Percentiles rank a stretch among this genome's conserved stretches.
These are phyloP conservation scores for Rosa lucieae DNA, from an alignment of 306 rosid genomes.

Conservation along the genomic window DNA sequence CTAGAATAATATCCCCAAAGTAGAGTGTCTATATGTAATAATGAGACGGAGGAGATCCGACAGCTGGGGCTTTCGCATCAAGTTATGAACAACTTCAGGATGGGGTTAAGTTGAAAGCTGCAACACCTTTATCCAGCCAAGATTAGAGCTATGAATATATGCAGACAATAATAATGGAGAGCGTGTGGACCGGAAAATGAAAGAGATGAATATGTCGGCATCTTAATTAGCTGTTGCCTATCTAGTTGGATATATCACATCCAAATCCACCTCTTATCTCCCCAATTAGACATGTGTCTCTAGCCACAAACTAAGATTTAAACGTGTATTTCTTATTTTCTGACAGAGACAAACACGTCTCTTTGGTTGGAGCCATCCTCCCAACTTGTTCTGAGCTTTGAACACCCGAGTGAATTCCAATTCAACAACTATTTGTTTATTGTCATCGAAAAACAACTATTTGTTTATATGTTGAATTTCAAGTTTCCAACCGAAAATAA, in stretches of 20 bases:
- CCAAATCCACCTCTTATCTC: neutral
- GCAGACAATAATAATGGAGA: neutral
- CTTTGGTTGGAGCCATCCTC: neutral
- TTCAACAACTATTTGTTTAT: too few relatives aligned
- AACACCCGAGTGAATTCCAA: neutral
- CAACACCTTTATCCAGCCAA: neutral
- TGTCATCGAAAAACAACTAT: too few relatives aligned
- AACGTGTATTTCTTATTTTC: neutral
- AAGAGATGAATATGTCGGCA: neutral
- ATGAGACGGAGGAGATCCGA: neutral
- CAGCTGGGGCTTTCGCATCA: neutral
- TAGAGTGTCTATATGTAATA: neutral
- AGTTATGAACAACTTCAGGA: slow-evolving; percentile 1
- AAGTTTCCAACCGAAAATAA: neutral
- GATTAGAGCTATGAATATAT: neutral
- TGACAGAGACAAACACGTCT: neutral
- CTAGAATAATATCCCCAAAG: neutral
- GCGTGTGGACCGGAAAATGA: slow-evolving; percentile 3
- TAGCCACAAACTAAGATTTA: neutral
- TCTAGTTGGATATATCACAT: neutral
- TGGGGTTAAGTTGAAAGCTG: neutral
- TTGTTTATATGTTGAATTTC: neutral
- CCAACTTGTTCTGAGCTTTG: neutral
- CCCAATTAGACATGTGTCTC: neutral
- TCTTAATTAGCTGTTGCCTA: neutral